A percentile compares a stretch with the other conserved stretches of the same genome.
Conservation (phyloP, 768 basidiomycete species). For the Auriscalpium orientale region DNA sequence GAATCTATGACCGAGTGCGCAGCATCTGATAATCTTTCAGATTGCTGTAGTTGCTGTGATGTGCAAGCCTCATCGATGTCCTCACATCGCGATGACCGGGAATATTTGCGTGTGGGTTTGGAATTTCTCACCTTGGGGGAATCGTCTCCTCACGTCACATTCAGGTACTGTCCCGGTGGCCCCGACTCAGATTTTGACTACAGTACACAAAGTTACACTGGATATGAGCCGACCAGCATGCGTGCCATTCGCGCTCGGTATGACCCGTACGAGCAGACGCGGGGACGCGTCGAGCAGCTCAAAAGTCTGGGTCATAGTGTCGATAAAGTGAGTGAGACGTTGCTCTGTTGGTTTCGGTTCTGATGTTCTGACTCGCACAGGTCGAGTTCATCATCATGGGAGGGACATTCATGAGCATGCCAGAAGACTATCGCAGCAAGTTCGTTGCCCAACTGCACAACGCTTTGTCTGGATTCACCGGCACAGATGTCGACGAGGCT, state of each 20-base stretch:
- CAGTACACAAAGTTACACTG: slow-evolving; percentile 94
- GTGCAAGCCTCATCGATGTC: slow-evolving; percentile 99
- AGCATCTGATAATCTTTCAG: slow-evolving; percentile 29
- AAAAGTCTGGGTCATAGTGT: slow-evolving; percentile 95
- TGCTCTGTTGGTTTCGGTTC: not conserved
- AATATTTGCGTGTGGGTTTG: slow-evolving; percentile 91
- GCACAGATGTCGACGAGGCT: slow-evolving; percentile 90
- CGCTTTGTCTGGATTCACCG: slow-evolving; percentile 91
- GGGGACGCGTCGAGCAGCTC: slow-evolving; percentile 91
- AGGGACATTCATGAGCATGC: slow-evolving; percentile 99
- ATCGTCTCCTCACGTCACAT: not conserved
- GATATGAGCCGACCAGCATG: slow-evolving; percentile 98
- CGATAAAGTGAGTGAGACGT: slow-evolving; percentile 63
- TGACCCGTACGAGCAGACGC: slow-evolving; percentile 96
- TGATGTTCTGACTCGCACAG: slow-evolving; percentile 25
- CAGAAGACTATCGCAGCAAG: slow-evolving; percentile 88
- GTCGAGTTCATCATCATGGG: slow-evolving; percentile 96
- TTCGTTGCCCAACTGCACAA: slow-evolving; percentile 97
- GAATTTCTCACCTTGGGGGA: not conserved
- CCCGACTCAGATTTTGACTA: slow-evolving; percentile 99
- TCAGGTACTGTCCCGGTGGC: slow-evolving; percentile 93
- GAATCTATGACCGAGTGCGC: not conserved
- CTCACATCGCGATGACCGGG: slow-evolving; percentile 99
- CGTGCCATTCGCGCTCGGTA: slow-evolving; percentile 94
- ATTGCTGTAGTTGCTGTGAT: slow-evolving; percentile 99